These are phyloP conservation scores for Diversispora eburnea DNA, from an alignment of 192 early-diverging fungal genomes.

Conservation along the genomic window DNA sequence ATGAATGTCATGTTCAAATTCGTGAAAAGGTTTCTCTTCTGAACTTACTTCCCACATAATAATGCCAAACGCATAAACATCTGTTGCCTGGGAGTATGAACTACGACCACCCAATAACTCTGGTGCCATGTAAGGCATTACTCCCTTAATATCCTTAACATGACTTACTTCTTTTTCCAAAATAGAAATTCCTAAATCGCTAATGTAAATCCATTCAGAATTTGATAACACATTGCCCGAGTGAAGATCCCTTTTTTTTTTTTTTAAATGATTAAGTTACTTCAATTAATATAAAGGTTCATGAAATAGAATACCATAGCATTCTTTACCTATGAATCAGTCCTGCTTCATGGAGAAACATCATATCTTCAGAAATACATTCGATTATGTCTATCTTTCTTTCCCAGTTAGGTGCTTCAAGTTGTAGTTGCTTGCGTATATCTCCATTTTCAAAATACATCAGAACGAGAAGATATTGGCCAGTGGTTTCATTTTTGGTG, in stretches of 20 bases:
- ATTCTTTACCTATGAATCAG: conserved; percentile 21
- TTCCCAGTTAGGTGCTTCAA: neutral
- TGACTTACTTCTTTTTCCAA: neutral
- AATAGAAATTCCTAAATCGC: conserved; percentile 14
- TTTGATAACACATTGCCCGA: neutral
- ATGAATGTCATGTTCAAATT: conserved; percentile 28
- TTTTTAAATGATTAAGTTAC: neutral
- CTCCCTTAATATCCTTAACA: conserved; percentile 17
- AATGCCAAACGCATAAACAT: conserved; percentile 39
- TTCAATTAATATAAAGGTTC: neutral
- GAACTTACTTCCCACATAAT: conserved; percentile 43
- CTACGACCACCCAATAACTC: conserved; percentile 10
- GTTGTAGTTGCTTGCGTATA: neutral
- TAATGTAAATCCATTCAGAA: neutral
- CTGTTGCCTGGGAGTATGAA: conserved; percentile 32
- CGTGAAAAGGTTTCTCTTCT: conserved; percentile 31
- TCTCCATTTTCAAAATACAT: conserved; percentile 3
- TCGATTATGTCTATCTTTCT: neutral
- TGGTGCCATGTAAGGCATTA: conserved; percentile 15
- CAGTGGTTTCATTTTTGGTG: conserved; percentile 21
- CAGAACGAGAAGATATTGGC: conserved; percentile 15
- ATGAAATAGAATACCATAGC: neutral
- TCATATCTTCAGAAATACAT: neutral
- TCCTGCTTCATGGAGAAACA: conserved; percentile 1
- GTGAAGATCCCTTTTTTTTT: conserved; percentile 9